Percentiles rank a stretch among this genome's conserved stretches.
phyloP scores from a whole-genome alignment of 495 filamentous ascomycete genomes.

The Neurospora sp. region DNA sequence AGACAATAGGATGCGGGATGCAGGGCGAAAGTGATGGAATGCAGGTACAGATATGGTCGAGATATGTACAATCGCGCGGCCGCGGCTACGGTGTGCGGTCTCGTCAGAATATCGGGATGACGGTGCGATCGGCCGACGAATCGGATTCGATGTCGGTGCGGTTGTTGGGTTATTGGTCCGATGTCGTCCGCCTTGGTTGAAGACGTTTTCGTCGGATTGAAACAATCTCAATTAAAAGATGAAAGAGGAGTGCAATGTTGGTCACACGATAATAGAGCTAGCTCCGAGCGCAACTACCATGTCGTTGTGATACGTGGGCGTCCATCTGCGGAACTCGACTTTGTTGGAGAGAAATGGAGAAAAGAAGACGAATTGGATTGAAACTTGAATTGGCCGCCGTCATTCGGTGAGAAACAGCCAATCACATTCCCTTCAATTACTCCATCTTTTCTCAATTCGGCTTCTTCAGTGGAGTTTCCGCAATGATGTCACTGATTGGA shows the following conservation, averaged over 20 bases:
- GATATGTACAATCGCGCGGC: not conserved
- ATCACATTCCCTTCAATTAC: not conserved
- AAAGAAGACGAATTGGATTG: not conserved
- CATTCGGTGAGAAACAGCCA: not conserved
- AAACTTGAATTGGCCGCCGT: not conserved
- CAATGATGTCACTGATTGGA: not conserved
- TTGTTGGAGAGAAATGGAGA: not conserved
- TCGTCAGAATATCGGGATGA: not conserved
- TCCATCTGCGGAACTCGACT: not conserved
- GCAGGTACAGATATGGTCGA: not conserved
- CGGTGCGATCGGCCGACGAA: not conserved
- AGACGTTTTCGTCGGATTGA: not conserved
- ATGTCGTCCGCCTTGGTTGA: not conserved
- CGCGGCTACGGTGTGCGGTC: not conserved
- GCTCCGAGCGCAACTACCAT: not conserved
- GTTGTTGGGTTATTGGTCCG: not conserved
- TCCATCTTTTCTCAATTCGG: not conserved
- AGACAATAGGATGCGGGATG: not conserved
- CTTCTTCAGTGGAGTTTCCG: not conserved
- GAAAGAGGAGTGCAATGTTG: not conserved
- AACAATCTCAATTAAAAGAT: not conserved
- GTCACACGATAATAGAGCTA: not conserved
- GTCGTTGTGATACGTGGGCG: not conserved
- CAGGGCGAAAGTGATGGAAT: not conserved
- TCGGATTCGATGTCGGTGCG: not conserved